Evolutionary conservation across 768 basidiomycete genomes (phyloP).

Genomic region (Nidula microcarpa): DNA sequence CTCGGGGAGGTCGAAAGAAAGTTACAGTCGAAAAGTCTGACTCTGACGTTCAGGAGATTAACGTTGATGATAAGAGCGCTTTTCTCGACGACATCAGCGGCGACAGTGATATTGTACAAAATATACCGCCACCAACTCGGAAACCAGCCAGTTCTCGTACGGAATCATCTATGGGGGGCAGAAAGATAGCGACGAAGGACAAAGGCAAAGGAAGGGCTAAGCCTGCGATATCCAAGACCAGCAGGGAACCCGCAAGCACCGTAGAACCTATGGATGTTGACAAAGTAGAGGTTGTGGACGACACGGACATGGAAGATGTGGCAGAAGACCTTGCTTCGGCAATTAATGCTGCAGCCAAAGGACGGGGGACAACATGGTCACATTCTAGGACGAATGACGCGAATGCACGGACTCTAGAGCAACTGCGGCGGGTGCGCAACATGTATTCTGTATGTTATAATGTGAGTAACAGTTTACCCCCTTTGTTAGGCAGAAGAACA

Average conservation of each 20-base stretch:
- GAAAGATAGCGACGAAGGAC: conserved; percentile 19
- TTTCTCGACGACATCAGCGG: conserved; percentile 5
- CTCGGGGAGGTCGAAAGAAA: conserved; percentile 1
- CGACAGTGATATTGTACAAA: conserved; percentile 2
- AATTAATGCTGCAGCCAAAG: conserved; percentile 6
- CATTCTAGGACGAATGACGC: conserved; percentile 6
- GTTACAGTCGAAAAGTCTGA: background rate
- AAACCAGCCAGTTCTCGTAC: background rate
- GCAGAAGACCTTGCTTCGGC: conserved; percentile 12
- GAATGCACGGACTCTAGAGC: conserved; percentile 13
- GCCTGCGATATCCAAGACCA: conserved; percentile 9
- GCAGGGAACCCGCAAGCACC: conserved; percentile 6
- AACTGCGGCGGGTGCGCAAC: conserved; percentile 19
- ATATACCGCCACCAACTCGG: background rate
- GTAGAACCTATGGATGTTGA: conserved; percentile 16
- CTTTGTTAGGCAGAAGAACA: conserved; percentile 35
- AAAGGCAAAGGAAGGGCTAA: conserved; percentile 29
- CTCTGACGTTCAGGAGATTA: conserved; percentile 7
- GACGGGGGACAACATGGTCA: conserved; percentile 5
- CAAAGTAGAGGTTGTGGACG: conserved; percentile 9
- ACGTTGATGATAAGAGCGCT: background rate
- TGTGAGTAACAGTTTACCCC: too few species aligned
- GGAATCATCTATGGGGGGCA: conserved; percentile 13
- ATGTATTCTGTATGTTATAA: background rate
- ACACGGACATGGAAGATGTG: conserved; percentile 12